Percentiles rank a stretch among this genome's conserved stretches.
These are phyloP conservation scores for Sequoiadendron giganteum DNA, from an alignment of 75 land plant species.

Conservation along the genomic window DNA sequence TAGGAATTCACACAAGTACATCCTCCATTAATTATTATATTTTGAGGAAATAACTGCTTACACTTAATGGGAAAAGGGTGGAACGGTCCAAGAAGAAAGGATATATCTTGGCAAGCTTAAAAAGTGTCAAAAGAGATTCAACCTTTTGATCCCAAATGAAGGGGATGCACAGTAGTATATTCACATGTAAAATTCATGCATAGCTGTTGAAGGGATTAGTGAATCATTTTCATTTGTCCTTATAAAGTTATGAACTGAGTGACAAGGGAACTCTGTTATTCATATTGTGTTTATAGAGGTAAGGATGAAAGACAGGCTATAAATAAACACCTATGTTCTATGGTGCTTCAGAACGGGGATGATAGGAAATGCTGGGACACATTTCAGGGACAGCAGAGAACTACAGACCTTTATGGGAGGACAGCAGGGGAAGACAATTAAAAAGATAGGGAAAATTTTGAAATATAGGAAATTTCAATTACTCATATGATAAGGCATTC, in stretches of 20 bases:
- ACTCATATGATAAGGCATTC: too few species aligned
- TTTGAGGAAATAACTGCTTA: not conserved
- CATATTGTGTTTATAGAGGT: not conserved
- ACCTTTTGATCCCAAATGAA: not conserved
- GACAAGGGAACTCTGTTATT: not conserved
- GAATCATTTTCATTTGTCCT: not conserved
- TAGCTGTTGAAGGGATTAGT: not conserved
- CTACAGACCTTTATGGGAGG: too few species aligned
- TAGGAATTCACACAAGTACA: not conserved
- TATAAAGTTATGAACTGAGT: not conserved
- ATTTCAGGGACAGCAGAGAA: too few species aligned
- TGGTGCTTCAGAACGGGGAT: too few species aligned
- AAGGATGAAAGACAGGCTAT: not conserved
- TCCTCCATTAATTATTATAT: not conserved
- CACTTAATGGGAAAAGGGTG: not conserved
- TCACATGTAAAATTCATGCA: not conserved
- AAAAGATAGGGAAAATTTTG: too few species aligned
- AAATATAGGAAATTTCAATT: too few species aligned
- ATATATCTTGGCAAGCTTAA: not conserved
- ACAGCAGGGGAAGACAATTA: too few species aligned
- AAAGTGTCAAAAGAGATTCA: not conserved
- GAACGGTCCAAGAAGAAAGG: not conserved
- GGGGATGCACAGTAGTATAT: not conserved
- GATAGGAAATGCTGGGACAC: too few species aligned
- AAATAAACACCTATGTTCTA: not conserved